Evolutionary conservation across 2,329 filamentous ascomycete genomes (phyloP).

Genomic region (Fusarium paranaense): DNA sequence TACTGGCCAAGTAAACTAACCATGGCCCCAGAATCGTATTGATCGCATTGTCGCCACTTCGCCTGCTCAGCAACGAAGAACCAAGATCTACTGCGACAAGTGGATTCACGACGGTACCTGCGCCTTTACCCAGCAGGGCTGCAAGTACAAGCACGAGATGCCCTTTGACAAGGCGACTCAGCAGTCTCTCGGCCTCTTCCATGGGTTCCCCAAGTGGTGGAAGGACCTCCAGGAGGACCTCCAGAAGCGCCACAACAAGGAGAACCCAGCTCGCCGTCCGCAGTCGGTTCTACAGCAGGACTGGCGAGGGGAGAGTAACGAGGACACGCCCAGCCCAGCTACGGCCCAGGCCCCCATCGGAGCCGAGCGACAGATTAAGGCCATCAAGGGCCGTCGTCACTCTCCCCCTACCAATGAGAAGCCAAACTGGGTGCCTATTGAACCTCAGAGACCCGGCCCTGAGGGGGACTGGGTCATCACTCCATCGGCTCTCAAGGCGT

Average conservation of each 20-base stretch:
- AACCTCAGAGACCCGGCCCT: conserved; percentile 46
- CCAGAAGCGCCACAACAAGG: conserved; percentile 38
- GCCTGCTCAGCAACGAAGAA: conserved; percentile 56
- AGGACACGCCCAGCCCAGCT: not conserved
- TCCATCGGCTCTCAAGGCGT: conserved; percentile 16
- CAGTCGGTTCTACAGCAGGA: conserved; percentile 15
- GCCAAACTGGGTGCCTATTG: conserved; percentile 45
- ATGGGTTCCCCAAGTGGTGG: conserved; percentile 72
- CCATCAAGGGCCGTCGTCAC: conserved; percentile 1
- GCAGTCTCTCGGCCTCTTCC: conserved; percentile 75
- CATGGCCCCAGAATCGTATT: conserved; percentile 46
- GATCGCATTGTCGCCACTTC: conserved; percentile 48
- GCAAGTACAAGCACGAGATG: conserved; percentile 93
- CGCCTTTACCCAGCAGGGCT: conserved; percentile 86
- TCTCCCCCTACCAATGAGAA: not conserved
- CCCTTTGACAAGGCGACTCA: conserved; percentile 76
- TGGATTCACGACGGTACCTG: conserved; percentile 91
- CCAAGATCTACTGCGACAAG: conserved; percentile 86
- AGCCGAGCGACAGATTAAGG: conserved; percentile 24
- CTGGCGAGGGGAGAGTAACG: conserved; percentile 26
- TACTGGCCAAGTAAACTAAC: conserved; percentile 4
- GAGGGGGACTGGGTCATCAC: conserved; percentile 24
- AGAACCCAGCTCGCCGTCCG: not conserved
- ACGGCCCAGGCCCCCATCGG: conserved; percentile 28
- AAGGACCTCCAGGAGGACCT: conserved; percentile 64